These are phyloP conservation scores for Antitrichia curtipendula DNA, from an alignment of 225 moss, liverwort and hornwort genomes.

Conservation along the genomic window DNA sequence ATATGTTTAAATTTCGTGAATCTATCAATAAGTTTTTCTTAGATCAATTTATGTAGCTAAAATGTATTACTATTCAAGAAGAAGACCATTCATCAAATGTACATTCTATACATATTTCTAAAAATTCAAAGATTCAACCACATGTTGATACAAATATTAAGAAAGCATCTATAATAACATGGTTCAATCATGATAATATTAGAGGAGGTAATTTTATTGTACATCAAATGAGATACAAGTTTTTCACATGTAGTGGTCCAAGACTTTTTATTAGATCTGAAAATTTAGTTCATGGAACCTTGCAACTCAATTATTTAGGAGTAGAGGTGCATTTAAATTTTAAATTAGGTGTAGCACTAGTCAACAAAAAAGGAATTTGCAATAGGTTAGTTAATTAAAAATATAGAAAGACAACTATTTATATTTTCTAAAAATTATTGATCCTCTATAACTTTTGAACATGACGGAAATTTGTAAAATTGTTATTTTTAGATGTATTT, in stretches of 20 bases:
- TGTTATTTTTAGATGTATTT: background rate
- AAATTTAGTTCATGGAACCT: background rate
- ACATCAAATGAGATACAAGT: background rate
- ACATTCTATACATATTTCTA: too few relatives aligned
- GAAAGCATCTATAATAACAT: background rate
- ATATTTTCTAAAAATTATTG: background rate
- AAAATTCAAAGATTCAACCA: background rate
- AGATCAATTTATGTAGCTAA: background rate
- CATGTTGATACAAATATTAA: background rate
- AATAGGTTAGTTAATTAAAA: background rate
- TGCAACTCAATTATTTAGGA: background rate
- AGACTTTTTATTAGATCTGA: accelerated
- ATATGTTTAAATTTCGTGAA: background rate
- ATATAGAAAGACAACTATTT: background rate
- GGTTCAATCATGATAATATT: background rate
- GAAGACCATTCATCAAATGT: background rate
- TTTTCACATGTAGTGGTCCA: background rate
- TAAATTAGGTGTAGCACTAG: background rate
- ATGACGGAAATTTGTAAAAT: background rate
- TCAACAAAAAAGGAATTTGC: background rate
- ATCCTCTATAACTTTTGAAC: background rate
- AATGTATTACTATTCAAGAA: background rate
- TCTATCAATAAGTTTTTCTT: background rate
- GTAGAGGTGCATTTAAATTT: background rate
- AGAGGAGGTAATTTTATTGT: background rate